Evolutionary conservation across 495 filamentous ascomycete genomes (phyloP).

Genomic region (Annulohypoxylon nitens): DNA sequence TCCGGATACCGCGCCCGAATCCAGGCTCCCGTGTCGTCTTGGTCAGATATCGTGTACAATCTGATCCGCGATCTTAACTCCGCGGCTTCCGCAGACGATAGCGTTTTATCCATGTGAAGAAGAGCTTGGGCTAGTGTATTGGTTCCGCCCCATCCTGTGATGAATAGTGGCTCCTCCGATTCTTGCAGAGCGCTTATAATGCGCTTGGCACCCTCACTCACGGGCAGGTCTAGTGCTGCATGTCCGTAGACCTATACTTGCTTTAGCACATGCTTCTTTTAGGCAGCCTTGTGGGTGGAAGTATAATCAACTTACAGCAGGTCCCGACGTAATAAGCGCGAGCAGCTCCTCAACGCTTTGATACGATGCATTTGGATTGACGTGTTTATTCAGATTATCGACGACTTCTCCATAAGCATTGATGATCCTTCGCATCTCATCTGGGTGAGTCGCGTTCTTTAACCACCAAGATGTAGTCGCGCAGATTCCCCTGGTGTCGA

Average conservation of each 20-base stretch:
- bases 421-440: constrained; percentile 15
- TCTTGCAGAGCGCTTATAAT: constrained; percentile 21
- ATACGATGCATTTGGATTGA: constrained; percentile 12
- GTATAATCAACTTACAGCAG: constrained; percentile 9
- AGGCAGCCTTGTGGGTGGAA: no score
- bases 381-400: constrained; percentile 12
- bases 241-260: constrained; percentile 5
- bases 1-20: constrained; percentile 10
- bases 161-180: constrained; percentile 17
- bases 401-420: constrained; percentile 21
- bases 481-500: constrained; percentile 26
- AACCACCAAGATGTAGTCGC: constrained; percentile 29
- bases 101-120: constrained; percentile 21
- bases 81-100: constrained; percentile 12
- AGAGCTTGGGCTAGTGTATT: constrained; percentile 25
- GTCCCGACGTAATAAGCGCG: constrained; percentile 6
- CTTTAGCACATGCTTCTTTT: neutral
- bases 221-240: neutral
- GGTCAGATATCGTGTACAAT: constrained; percentile 21
- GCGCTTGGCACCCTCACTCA: constrained; percentile 21
- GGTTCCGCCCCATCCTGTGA: constrained; percentile 22
- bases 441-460: constrained; percentile 10
- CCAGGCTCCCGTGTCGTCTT: constrained; percentile 9
- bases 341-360: neutral
- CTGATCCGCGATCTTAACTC: constrained; percentile 12